Conservation (phyloP, 352 stramenopile genomes). For the Blastocystis sp. region DNA sequence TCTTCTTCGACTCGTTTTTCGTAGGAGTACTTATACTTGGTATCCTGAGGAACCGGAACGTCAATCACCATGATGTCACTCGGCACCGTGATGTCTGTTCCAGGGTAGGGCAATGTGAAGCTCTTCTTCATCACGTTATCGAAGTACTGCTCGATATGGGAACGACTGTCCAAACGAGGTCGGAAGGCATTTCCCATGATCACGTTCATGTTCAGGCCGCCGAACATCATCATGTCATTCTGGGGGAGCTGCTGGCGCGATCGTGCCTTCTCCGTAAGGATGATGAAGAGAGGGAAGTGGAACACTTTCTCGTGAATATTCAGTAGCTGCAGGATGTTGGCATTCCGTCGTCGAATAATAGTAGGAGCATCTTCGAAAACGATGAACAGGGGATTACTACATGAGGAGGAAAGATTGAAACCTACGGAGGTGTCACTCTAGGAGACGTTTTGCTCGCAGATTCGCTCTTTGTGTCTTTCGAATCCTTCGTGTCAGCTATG, state of each 20-base stretch:
- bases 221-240: constrained; percentile 35
- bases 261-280: constrained; percentile 37
- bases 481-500: not conserved
- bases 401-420: not conserved
- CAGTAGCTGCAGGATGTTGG: constrained; percentile 43
- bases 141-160: constrained; percentile 56
- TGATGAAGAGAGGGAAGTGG: constrained; percentile 20
- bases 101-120: constrained; percentile 29
- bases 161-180: not conserved
- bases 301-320: constrained; percentile 45
- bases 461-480: not conserved
- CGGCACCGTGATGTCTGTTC: constrained; percentile 1
- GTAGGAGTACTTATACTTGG: constrained; percentile 37
- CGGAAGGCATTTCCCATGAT: not conserved
- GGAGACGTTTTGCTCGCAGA: no score
- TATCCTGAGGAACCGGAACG: constrained; percentile 32
- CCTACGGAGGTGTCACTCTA: no score
- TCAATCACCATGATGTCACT: constrained; percentile 60
- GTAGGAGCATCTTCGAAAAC: constrained; percentile 40
- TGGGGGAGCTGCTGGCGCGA: not conserved
- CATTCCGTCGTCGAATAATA: constrained; percentile 14
- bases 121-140: constrained; percentile 35
- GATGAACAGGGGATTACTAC: constrained; percentile 39
- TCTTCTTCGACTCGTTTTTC: constrained; percentile 49
- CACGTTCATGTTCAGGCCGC: constrained; percentile 38